Evolutionary conservation across 306 rosid genomes (phyloP), one percentile per base, ranked within the genome.

Genomic region (Quillaja saponaria): DNA sequence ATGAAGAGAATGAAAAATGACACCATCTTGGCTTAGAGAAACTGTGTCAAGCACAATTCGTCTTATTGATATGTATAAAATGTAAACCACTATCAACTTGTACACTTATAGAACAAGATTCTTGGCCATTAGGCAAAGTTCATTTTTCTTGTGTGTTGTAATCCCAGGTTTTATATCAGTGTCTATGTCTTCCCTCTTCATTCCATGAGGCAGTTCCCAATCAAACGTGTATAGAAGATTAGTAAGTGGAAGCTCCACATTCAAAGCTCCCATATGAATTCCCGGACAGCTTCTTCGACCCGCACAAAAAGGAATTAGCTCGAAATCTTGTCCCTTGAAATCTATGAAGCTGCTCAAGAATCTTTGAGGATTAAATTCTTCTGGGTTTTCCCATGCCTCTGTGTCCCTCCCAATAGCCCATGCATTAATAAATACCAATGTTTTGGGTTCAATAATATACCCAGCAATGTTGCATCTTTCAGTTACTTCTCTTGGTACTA

Each of bases 231-330:
- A 62, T 5, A 80, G 7, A 34, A 76, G 73, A 71, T 80, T 80
- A 0, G 76, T 78, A 0, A 80, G 60, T 5, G 67, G 1, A 6
- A 75, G 55, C 14, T 80, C 71, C 20, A 71, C 50, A 0, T 61
- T 67, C 3, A 31, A 59, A 12, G 53, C 34, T 0, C 55, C 78
- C 76, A 67, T 63, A 8, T 71, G 33, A 10, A 67, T 58, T 0
- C 51, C 78, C 0, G 81, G 84, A 39, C 81, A 75, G 13, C 71
- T 68, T 72, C 81, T 71, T 8, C 84, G 39, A 14, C 78, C 81
- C n/a, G 60, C 34, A 1, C 81, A 81, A 54, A 80, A 80, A 6
- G 84, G 76, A 7, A 76, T 58, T 0, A 71, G 0, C 63, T 62
- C 84, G 47, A 66, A 80, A 49, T 75, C 49, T 0, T 18, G 70